Evolutionary conservation across 1,139 yeast genomes (phyloP), one percentile per base, ranked within the genome.

Genomic region (Candida freyschussii): DNA sequence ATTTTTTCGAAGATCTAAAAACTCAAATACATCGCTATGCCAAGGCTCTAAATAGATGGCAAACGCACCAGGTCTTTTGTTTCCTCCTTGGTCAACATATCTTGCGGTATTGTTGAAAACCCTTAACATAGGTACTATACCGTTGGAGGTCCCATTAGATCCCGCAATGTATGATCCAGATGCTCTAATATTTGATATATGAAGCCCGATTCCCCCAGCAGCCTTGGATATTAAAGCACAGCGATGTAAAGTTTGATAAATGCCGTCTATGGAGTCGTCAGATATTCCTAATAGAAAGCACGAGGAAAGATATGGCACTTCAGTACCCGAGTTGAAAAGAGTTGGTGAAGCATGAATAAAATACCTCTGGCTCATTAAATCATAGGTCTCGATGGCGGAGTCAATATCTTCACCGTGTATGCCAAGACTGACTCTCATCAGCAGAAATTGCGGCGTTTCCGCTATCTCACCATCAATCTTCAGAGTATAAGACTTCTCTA

Each of bases 341-440:
- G 95, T 86, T 29, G 96, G 95, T 14, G 94, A 81, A 15, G 91
- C 95, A 56, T 86, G 95, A 27, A 87, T 83, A 61, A 85, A 84
- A 60, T 69, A 81, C 59, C 81, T 77, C 56, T 72, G 73, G 12
- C 94, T 81, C 95, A 85, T 86, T 56, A 76, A 66, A 51, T 81
- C 75, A 60, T 86, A 85, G 19, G 95, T 78, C 62, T 84, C 89
- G 32, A 83, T 62, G 16, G 78, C 91, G 34, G 72, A 63, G 45
- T 74, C 78, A 37, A 86, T 69, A 53, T 85, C 80, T 34, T 65
- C 65, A 29, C 86, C 86, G 55, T 86, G 95, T 45, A 85, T 84
- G 48, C 95, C 95, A 33, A 86, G 65, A 23, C 95, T 80, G 13
- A 85, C 95, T 59, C 96, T 77, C 91, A 85, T 79, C 43, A 84